These are phyloP conservation scores for Nymphaea thermarum DNA, from an alignment of 164 flowering plant genomes.

Conservation along the genomic window DNA sequence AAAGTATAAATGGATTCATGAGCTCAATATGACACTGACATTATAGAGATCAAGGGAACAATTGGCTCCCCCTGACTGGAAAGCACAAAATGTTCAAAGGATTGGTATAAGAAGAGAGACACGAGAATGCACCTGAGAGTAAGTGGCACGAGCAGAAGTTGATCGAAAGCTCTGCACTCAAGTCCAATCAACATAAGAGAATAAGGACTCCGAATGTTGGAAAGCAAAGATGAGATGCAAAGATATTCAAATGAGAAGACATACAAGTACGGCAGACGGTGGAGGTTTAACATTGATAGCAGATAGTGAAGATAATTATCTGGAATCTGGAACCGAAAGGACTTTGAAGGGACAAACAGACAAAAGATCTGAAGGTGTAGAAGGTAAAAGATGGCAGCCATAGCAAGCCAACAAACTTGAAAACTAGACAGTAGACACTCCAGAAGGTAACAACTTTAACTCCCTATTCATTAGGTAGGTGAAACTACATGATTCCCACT, in stretches of 20 bases:
- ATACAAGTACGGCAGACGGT: too few relatives aligned
- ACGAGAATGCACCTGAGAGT: conserved; percentile 8
- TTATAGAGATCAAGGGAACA: neutral
- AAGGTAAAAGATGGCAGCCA: too few relatives aligned
- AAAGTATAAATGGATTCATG: neutral
- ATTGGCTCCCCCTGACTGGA: neutral
- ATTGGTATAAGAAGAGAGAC: neutral
- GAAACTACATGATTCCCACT: too few relatives aligned
- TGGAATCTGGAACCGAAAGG: too few relatives aligned
- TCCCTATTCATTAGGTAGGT: too few relatives aligned
- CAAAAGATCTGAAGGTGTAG: too few relatives aligned
- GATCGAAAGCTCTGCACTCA: conserved; percentile 10
- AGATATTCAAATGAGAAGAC: neutral
- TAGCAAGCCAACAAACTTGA: too few relatives aligned
- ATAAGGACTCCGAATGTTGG: neutral
- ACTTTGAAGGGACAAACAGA: too few relatives aligned
- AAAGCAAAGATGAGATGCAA: neutral
- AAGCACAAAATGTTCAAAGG: conserved; percentile 1
- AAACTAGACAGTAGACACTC: too few relatives aligned
- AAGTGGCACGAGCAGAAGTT: conserved; percentile 11
- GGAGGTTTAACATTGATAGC: too few relatives aligned
- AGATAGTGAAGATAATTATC: too few relatives aligned
- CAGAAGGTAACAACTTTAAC: too few relatives aligned
- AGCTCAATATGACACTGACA: neutral
- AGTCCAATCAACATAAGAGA: conserved; percentile 12